These are phyloP conservation scores for Verticillium alfalfae DNA, from an alignment of 2,329 filamentous ascomycete genomes.

Conservation along the genomic window DNA sequence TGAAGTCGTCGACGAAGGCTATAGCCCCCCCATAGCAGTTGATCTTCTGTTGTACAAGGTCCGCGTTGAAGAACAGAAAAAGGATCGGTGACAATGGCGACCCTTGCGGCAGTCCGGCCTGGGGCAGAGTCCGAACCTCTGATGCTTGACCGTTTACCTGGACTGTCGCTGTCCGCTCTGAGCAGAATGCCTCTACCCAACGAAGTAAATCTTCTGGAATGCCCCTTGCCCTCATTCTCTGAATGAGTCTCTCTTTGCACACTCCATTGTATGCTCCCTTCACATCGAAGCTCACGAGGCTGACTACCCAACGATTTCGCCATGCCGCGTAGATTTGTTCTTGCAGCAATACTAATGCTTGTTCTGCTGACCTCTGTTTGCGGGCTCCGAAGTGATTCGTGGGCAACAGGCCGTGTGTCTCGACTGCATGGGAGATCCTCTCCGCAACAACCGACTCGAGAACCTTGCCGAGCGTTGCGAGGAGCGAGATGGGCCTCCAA, in stretches of 20 bases:
- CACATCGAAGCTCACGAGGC: slow-evolving; percentile 29
- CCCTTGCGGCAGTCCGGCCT: slow-evolving; percentile 21
- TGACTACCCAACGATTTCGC: slow-evolving; percentile 17
- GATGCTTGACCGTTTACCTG: slow-evolving; percentile 14
- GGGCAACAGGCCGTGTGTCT: not conserved
- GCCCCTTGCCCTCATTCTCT: slow-evolving; percentile 14
- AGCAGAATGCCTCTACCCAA: slow-evolving; percentile 19
- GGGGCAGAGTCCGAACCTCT: slow-evolving; percentile 7
- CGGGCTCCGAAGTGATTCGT: slow-evolving; percentile 2
- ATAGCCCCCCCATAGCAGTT: slow-evolving; percentile 15
- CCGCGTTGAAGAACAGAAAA: slow-evolving; percentile 23
- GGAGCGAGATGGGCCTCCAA: slow-evolving; percentile 18
- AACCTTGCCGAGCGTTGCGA: slow-evolving; percentile 18
- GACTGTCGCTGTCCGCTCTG: slow-evolving; percentile 14
- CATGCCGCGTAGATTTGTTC: slow-evolving; percentile 1
- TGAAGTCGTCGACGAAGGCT: slow-evolving; percentile 8
- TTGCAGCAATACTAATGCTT: not conserved
- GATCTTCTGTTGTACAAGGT: slow-evolving; percentile 12
- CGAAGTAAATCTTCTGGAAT: slow-evolving; percentile 11
- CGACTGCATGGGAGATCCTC: not conserved
- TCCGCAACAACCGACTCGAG: not conserved
- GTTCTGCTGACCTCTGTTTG: slow-evolving; percentile 3
- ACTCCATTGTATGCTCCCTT: slow-evolving; percentile 36
- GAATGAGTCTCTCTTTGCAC: slow-evolving; percentile 21
- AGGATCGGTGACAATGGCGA: slow-evolving; percentile 27